A percentile compares a stretch with the other conserved stretches of the same genome.
These are phyloP conservation scores for Neckera pumila DNA, from an alignment of 225 moss, liverwort and hornwort species.

Conservation along the genomic window DNA sequence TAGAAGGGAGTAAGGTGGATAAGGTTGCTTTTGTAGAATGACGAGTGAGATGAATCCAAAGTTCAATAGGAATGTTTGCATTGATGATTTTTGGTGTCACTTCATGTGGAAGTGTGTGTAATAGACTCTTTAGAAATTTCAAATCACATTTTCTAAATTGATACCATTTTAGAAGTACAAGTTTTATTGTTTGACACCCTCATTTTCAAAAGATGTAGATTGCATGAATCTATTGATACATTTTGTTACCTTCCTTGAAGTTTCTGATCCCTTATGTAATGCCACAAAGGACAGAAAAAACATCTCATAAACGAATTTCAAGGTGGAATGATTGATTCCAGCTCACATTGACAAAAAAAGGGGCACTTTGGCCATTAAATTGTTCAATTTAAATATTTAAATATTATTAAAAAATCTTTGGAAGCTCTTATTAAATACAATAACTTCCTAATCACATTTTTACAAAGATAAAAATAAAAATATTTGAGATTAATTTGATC, in stretches of 20 bases:
- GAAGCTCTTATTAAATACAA: no score
- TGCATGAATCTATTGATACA: accelerated
- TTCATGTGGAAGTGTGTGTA: background rate
- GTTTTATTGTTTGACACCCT: accelerated
- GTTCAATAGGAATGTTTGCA: background rate
- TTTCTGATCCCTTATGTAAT: background rate
- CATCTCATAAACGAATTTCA: background rate
- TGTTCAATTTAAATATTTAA: no score
- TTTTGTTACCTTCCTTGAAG: background rate
- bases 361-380: background rate
- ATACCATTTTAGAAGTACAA: background rate
- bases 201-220: background rate
- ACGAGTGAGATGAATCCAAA: background rate
- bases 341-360: background rate
- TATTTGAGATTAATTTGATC: background rate
- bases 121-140: background rate
- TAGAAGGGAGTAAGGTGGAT: accelerated
- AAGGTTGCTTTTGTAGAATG: accelerated
- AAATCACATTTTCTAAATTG: background rate
- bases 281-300: background rate
- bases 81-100: background rate
- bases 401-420: no score
- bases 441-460: background rate
- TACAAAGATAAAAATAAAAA: background rate
- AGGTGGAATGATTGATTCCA: background rate